Evolutionary conservation across 164 flowering plant genomes (phyloP), one percentile per base, ranked within the genome.

Genomic region (Taxillus chinensis): DNA sequence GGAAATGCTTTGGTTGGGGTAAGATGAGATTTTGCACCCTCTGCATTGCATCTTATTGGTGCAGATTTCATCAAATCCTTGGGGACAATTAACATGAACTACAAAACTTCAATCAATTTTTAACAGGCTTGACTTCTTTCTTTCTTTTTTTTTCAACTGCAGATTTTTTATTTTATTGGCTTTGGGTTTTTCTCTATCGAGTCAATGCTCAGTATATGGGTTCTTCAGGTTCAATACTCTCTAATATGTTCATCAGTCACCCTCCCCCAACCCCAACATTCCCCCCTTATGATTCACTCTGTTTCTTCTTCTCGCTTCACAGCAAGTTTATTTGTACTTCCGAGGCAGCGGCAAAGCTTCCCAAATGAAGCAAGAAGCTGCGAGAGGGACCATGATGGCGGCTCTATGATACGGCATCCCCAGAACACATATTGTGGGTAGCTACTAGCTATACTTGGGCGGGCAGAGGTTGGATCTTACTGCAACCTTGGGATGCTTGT

Each of bases 1-100:
- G 37, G 42, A 12, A 45, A 76, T 70, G 73, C 74, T 64, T 53
- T 80, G 52, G 82, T 77, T 71, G 90, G 84, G 84, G 90, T 85
- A 71, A 73, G 85, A 60, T 60, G 16, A 2, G 9, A 41, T 39
- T 41, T 27, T 37, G 8, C 27, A 27, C 27, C 27, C 9, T 43
- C 46, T 43, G 46, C 10, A 6, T 6, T 43, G 46, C 46, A 49
- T 12, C 52, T 49, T 49, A 9, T 49, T 49, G 52, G 5, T 49
- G 52, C 13, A 4, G 52, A 11, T 49, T 12, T 49, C 13, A 9
- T 49, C 13, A n/a, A 49, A 9, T 49, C 13, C 52, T 11, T 49
- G 27, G 27, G 2, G 27, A 27, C 27, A 27, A 0, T 27, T 27
- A 27, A 27, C 27, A 27, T 27, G 27, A 27, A 27, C 27, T 27